Base-by-base conservation (phyloP, 345 rosid species). In the Camelina hispida region DNA sequence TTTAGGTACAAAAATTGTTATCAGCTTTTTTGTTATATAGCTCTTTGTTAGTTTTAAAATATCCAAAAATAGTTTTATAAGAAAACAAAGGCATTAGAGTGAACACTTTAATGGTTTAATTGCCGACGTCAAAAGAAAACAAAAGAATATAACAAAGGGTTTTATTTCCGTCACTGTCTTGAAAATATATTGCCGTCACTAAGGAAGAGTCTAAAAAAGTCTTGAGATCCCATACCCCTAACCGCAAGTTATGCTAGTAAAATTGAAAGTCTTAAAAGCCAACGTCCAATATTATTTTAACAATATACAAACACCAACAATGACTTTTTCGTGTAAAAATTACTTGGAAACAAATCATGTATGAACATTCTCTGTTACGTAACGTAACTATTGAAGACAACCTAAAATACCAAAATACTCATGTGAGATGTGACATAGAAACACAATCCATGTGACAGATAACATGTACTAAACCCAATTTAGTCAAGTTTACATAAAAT, bases 151-250 rank as follows among this genome's bases (percentile, higher is more conserved):
- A 25, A 25, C 4, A 28, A 25, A 25, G 4, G 0, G 22, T 59
- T 56, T 30, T 14, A 7, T 56, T 66, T 12, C 71, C 23, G 57
- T 63, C 52, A 44, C 12, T 11, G 10, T 60, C 62, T 46, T 38
- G 38, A 52, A 68, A 37, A 34, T 1, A 1, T 20, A 6, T 62
- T 64, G 80, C 70, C 72, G 76, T 77, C 67, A 57, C 23, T 10
- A 70, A 28, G 42, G 68, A 77, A 65, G 71, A 77, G 80, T 57
- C 72, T 71, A 64, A 65, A 77, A 77, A 64, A 47, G 80, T 70
- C 53, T 35, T 32, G 22, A 48, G 81, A 71, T 77, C 34, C 68
- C 77, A 65, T 77, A 22, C 34, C 77, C 44, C 18, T 0, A 42
- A 64, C 14, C 72, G 81, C 73, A 71, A 71, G 81, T 78, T 30